Percentiles rank a stretch among this genome's conserved stretches.
Conservation (phyloP, 164 flowering plant species). For the Chloranthus sessilifolius region DNA sequence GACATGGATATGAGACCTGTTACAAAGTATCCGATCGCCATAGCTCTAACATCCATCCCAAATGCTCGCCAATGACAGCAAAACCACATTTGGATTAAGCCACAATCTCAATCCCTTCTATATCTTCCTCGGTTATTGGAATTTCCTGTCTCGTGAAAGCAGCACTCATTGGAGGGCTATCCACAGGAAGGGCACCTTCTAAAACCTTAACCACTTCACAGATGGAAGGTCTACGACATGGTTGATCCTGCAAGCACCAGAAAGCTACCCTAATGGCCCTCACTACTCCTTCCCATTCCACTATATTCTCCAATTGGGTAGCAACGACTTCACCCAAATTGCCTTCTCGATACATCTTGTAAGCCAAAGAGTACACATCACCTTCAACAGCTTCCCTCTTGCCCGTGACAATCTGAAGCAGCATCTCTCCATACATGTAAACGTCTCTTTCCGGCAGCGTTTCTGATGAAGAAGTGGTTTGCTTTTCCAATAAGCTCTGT, state of each 20-base stretch:
- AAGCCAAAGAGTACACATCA: constrained; percentile 16
- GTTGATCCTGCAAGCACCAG: constrained; percentile 51
- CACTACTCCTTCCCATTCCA: constrained; percentile 28
- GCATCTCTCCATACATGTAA: constrained; percentile 40
- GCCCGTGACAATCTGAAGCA: constrained; percentile 32
- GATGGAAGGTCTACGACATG: constrained; percentile 49
- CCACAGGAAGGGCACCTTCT: constrained; percentile 51
- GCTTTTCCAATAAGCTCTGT: constrained; percentile 18
- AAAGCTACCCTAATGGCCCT: constrained; percentile 39
- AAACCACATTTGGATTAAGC: neutral
- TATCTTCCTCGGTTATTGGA: neutral
- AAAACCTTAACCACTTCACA: constrained; percentile 46
- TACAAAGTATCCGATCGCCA: neutral
- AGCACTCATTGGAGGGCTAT: constrained; percentile 36
- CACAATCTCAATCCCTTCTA: neutral
- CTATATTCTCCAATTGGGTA: neutral
- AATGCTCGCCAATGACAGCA: neutral
- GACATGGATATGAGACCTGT: neutral
- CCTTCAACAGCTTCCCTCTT: constrained; percentile 21
- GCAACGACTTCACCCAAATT: constrained; percentile 1
- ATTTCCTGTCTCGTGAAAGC: neutral
- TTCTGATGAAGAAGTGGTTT: constrained; percentile 31
- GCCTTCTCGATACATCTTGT: constrained; percentile 12
- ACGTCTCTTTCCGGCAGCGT: constrained; percentile 42
- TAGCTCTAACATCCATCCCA: neutral